Conservation (phyloP, 768 basidiomycete species). For the Neoboletus brunneissimus region DNA sequence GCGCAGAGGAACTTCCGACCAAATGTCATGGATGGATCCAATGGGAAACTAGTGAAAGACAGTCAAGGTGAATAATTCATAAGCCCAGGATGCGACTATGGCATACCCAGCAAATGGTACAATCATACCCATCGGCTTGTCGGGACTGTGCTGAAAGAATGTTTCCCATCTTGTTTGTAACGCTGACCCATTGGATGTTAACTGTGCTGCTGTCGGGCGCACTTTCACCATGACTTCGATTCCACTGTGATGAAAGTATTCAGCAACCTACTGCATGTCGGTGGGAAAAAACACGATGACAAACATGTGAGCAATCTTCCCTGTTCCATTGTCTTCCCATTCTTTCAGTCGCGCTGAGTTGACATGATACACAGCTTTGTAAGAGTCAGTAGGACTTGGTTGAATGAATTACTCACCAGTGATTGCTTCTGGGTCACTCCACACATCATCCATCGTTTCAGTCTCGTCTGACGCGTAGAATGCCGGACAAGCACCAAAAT, state of each 20-base stretch:
- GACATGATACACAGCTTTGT: not conserved
- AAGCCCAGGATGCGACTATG: not conserved
- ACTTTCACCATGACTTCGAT: slow-evolving; percentile 54
- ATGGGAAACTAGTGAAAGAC: slow-evolving; percentile 22
- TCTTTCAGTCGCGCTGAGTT: slow-evolving; percentile 29
- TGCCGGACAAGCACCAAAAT: slow-evolving; percentile 20
- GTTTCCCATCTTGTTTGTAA: slow-evolving; percentile 51
- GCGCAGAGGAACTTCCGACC: slow-evolving; percentile 29
- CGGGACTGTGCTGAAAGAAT: slow-evolving; percentile 48
- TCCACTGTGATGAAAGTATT: slow-evolving; percentile 36
- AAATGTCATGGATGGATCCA: slow-evolving; percentile 13
- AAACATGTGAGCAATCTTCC: slow-evolving; percentile 55
- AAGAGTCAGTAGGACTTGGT: slow-evolving; percentile 10
- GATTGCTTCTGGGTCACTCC: slow-evolving; percentile 35
- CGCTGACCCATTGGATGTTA: slow-evolving; percentile 43
- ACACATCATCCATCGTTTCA: slow-evolving; percentile 48
- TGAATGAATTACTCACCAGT: slow-evolving; percentile 34
- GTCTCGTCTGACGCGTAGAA: slow-evolving; percentile 44
- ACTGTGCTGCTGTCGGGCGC: slow-evolving; percentile 48
- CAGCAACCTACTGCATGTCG: not conserved
- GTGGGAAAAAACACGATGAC: slow-evolving; percentile 1
- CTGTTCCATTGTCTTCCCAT: slow-evolving; percentile 40
- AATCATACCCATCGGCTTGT: slow-evolving; percentile 54
- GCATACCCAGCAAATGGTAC: slow-evolving; percentile 41
- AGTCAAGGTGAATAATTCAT: not conserved